These are phyloP conservation scores for Primulina huaijiensis DNA, from an alignment of 257 asterid genomes.

Conservation along the genomic window DNA sequence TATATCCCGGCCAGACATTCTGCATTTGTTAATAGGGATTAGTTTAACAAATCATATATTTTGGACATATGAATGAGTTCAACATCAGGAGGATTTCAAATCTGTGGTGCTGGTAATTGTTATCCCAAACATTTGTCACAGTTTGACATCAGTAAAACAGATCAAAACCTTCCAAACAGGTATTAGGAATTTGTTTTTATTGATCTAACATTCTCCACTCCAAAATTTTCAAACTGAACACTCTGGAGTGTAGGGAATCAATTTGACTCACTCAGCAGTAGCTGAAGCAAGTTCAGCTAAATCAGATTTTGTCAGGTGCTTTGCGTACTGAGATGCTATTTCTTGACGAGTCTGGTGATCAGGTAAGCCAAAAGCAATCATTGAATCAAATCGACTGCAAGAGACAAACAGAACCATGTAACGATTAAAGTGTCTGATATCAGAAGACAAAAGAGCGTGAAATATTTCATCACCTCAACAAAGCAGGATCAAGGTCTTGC, in stretches of 20 bases:
- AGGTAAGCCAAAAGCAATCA: conserved; percentile 73
- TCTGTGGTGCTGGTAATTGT: background rate
- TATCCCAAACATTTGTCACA: background rate
- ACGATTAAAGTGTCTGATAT: background rate
- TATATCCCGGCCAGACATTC: conserved; percentile 93
- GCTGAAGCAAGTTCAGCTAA: conserved; percentile 62
- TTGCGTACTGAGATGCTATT: conserved; percentile 83
- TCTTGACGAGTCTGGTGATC: conserved; percentile 83
- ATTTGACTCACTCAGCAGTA: conserved; percentile 59
- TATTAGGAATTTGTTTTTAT: background rate
- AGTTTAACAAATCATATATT: background rate
- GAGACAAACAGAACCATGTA: conserved; percentile 18
- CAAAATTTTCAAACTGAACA: background rate
- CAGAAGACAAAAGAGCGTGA: conserved; percentile 13
- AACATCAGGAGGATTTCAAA: background rate
- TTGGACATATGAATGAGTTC: background rate
- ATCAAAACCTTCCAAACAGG: background rate
- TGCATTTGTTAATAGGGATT: conserved; percentile 28
- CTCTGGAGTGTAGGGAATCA: background rate
- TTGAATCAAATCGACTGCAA: conserved; percentile 89
- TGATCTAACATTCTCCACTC: background rate
- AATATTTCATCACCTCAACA: conserved; percentile 56
- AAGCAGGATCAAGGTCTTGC: conserved; percentile 95
- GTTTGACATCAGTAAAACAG: background rate
- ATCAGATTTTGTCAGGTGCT: conserved; percentile 72